Evolutionary conservation across 1,139 yeast species (phyloP), one percentile per base, ranked within the genome.

Genomic region (Geotrichum histeridarum): DNA sequence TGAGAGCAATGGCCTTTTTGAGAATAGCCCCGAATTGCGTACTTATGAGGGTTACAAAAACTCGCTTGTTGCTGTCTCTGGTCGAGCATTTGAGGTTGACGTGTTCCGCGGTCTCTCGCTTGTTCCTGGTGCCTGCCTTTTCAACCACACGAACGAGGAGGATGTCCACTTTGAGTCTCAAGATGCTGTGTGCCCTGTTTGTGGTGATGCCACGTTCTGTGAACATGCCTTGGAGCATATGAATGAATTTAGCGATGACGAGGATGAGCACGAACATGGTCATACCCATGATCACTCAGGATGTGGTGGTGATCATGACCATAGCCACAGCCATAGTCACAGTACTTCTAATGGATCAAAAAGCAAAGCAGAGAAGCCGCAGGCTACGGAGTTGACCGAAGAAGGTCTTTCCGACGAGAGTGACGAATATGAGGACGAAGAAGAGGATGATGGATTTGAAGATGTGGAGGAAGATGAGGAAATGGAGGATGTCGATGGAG

Each of bases 81-180:
- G 95, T 0, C 76, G 96, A 57, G 90, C 91, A 1, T 89, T 90
- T 66, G 83, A 83, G 53, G 82, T 91, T 17, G 97, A 91, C 67
- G 77, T 76, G 48, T 89, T 71, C 66, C 87, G 84, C 62, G 86
- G 83, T 31, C 76, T 85, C 42, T 87, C 86, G 0, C 72, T 91
- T 57, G 96, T 90, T 33, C 96, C 97, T 0, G 91, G 91, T 14
- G 97, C 96, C 0, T 96, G 91, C 68, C 72, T 91, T 50, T 90
- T 90, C 71, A 90, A 90, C 62, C 96, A 89, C 66, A 72, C 79
- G 41, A 77, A 78, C 8, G 74, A 59, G 8, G 73, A 78, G 44
- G 77, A 82, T 63, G 90, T 85, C 6, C 88, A 86, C 67, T 90
- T 90, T 66, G 86, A 85, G 54, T 78, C 91, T 48, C 74, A 80